Evolutionary conservation across 768 basidiomycete species (phyloP).

Genomic region (Pisolithus tinctorius): DNA sequence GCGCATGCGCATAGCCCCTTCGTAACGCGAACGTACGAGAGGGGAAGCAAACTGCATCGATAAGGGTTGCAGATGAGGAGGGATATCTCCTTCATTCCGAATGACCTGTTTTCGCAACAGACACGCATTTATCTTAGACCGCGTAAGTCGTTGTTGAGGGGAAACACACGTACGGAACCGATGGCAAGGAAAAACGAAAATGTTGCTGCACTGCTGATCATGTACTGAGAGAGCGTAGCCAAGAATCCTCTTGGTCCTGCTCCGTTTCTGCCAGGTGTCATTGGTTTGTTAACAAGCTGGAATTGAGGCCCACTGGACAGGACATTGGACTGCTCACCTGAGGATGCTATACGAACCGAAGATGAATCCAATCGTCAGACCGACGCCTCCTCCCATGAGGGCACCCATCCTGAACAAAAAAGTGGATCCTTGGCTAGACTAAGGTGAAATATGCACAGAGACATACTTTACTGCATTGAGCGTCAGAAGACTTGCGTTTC

Average conservation of each 20-base stretch:
- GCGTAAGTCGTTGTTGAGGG: not conserved
- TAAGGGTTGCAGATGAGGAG: conserved; percentile 57
- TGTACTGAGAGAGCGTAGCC: conserved; percentile 93
- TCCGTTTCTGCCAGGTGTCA: conserved; percentile 53
- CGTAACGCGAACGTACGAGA: conserved; percentile 53
- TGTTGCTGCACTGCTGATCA: conserved; percentile 96
- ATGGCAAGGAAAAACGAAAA: conserved; percentile 97
- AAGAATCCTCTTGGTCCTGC: conserved; percentile 87
- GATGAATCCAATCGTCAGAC: conserved; percentile 94
- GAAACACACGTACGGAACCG: conserved; percentile 59
- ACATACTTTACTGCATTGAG: conserved; percentile 52
- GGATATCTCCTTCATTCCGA: conserved; percentile 64
- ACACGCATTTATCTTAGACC: not conserved
- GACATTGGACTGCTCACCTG: conserved; percentile 46
- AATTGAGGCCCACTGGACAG: not conserved
- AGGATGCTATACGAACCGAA: conserved; percentile 93
- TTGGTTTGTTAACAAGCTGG: not conserved
- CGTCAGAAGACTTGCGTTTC: conserved; percentile 8
- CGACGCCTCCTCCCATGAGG: conserved; percentile 88
- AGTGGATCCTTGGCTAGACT: conserved; percentile 4
- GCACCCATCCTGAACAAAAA: conserved; percentile 73
- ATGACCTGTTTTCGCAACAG: conserved; percentile 57
- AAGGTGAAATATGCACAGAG: not conserved
- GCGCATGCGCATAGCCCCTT: conserved; percentile 65
- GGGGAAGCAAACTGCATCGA: conserved; percentile 53